Conservation (phyloP, 2,329 filamentous ascomycete species). For the Neopestalotiopsis sp. region DNA sequence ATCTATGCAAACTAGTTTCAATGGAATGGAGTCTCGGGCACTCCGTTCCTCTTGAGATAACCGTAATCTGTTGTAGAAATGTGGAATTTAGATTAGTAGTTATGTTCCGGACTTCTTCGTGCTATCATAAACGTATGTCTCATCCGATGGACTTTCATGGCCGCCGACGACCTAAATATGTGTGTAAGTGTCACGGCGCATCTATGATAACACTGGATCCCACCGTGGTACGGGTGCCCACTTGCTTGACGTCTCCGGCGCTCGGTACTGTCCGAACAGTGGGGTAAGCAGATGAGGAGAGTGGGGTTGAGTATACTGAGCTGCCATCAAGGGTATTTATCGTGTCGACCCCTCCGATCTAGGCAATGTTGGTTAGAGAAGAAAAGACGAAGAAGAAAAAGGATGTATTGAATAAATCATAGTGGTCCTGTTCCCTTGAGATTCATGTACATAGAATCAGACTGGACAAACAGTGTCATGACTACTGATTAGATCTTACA, state of each 20-base stretch:
- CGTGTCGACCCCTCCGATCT: background rate
- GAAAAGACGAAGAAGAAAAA: too few relatives aligned
- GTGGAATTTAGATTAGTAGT: too few relatives aligned
- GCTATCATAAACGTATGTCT: background rate
- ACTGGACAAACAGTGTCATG: too few relatives aligned
- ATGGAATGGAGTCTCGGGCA: background rate
- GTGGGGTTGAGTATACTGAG: constrained; percentile 1
- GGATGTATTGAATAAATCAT: too few relatives aligned
- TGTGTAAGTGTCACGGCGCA: background rate
- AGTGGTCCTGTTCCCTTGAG: too few relatives aligned
- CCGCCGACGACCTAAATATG: background rate
- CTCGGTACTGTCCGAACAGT: constrained; percentile 8
- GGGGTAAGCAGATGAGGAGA: background rate
- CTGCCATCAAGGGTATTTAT: background rate
- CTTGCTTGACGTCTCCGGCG: background rate
- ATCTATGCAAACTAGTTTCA: too few relatives aligned
- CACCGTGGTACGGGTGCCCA: background rate
- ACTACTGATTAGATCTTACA: too few relatives aligned
- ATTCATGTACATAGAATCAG: too few relatives aligned
- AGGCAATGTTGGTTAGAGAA: background rate
- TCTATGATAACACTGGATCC: background rate
- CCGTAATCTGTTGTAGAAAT: too few relatives aligned
- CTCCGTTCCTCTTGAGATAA: too few relatives aligned
- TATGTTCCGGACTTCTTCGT: background rate
- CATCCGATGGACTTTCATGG: background rate